phyloP scores from a whole-genome alignment of 2,329 filamentous ascomycete species.

The Claviceps maximensis region DNA sequence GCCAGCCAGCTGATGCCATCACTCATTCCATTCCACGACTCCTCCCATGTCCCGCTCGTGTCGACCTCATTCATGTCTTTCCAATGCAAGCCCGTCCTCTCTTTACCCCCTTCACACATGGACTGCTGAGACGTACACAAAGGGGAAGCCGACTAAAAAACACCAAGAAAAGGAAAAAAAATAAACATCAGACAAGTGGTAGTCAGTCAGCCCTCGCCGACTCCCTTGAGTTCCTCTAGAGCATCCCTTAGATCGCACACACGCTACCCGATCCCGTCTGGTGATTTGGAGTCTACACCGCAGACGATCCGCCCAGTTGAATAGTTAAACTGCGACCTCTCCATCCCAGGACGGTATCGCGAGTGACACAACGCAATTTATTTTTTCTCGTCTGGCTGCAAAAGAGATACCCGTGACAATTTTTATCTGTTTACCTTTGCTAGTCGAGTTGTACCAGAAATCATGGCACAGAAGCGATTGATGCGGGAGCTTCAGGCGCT shows the following conservation, averaged over 20 bases:
- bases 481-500: constrained; percentile 80
- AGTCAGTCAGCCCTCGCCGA: not conserved
- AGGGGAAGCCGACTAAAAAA: too few relatives aligned
- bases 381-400: not conserved
- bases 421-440: not conserved
- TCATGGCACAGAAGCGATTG: constrained; percentile 55
- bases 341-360: not conserved
- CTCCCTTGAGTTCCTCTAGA: not conserved
- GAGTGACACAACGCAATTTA: not conserved
- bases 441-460: constrained; percentile 2
- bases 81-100: not conserved
- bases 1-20: constrained; percentile 12
- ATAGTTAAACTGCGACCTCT: not conserved
- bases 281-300: not conserved
- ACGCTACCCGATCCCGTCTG: not conserved
- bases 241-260: too few relatives aligned
- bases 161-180: not conserved
- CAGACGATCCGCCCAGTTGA: not conserved
- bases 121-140: not conserved
- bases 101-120: not conserved
- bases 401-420: not conserved
- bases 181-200: not conserved
- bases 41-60: not conserved
- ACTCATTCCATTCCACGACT: not conserved
- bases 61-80: not conserved